These are phyloP conservation scores for Parasarocladium wereldwijsianum DNA, from an alignment of 2,329 filamentous ascomycete species.

Conservation along the genomic window DNA sequence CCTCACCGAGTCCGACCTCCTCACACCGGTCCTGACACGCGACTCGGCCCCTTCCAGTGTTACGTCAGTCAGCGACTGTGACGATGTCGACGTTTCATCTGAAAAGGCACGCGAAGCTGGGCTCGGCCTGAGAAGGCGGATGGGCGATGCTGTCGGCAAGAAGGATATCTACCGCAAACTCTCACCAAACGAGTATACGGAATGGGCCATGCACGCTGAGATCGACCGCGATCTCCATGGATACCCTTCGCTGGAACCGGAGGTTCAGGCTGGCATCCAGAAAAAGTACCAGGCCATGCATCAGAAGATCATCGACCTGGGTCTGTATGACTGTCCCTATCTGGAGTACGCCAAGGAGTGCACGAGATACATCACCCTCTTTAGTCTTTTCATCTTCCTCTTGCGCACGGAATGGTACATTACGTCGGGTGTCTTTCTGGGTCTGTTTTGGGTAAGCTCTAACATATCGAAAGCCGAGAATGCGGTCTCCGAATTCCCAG, in stretches of 20 bases:
- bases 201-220: constrained; percentile 20
- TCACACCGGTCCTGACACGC: background rate
- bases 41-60: background rate
- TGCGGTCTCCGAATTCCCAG: too few relatives aligned
- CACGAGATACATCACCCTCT: constrained; percentile 36
- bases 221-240: constrained; percentile 18
- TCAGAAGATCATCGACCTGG: constrained; percentile 35
- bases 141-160: too few relatives aligned
- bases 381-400: constrained; percentile 28
- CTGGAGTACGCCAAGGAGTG: constrained; percentile 42
- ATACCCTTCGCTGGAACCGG: constrained; percentile 38
- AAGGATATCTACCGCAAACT: constrained; percentile 3
- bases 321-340: constrained; percentile 45
- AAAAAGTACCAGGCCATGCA: constrained; percentile 41
- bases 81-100: too few relatives aligned
- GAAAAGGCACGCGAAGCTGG: too few relatives aligned
- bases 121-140: too few relatives aligned
- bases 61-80: constrained; percentile 1
- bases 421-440: constrained; percentile 42
- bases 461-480: too few relatives aligned
- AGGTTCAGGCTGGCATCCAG: constrained; percentile 36
- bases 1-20: background rate
- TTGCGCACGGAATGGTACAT: constrained; percentile 39
- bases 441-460: constrained; percentile 40
- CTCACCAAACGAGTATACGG: constrained; percentile 15